Evolutionary conservation across 495 filamentous ascomycete species (phyloP).

Genomic region (Podospora anserina): DNA sequence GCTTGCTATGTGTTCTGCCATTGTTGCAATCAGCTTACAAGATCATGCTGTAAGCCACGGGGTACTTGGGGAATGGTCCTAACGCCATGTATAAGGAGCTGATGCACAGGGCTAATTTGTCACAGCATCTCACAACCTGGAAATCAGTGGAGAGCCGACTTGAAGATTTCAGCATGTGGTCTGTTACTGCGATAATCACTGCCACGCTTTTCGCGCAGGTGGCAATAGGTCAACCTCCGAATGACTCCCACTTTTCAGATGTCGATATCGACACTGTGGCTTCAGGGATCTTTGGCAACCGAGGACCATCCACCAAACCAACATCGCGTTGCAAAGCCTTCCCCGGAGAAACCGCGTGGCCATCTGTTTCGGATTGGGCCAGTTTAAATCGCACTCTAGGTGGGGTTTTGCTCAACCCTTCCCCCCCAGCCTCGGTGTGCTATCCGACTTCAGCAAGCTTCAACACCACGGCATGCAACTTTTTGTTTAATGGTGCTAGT

Average conservation of each 20-base stretch:
- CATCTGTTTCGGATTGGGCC: constrained; percentile 41
- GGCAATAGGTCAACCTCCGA: background rate
- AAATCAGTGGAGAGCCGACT: background rate
- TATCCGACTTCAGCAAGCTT: constrained; percentile 47
- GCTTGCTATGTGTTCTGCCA: background rate
- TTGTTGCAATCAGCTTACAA: background rate
- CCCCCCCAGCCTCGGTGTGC: constrained; percentile 51
- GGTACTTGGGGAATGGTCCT: too few relatives aligned
- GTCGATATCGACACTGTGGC: background rate
- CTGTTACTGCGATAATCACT: background rate
- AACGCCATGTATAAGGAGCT: background rate
- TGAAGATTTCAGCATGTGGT: background rate
- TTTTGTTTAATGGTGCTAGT: constrained; percentile 28
- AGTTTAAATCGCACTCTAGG: constrained; percentile 45
- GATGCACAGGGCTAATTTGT: background rate
- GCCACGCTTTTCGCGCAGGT: background rate
- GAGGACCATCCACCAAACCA: background rate
- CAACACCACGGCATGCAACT: constrained; percentile 40
- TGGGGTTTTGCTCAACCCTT: constrained; percentile 50
- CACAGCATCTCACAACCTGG: background rate
- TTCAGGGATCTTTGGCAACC: background rate
- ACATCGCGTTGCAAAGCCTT: constrained; percentile 47
- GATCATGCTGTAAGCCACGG: background rate
- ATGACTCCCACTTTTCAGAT: background rate
- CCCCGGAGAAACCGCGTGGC: constrained; percentile 51